Conservation (phyloP, 2,329 filamentous ascomycete species). For the Cercospora citrullina region DNA sequence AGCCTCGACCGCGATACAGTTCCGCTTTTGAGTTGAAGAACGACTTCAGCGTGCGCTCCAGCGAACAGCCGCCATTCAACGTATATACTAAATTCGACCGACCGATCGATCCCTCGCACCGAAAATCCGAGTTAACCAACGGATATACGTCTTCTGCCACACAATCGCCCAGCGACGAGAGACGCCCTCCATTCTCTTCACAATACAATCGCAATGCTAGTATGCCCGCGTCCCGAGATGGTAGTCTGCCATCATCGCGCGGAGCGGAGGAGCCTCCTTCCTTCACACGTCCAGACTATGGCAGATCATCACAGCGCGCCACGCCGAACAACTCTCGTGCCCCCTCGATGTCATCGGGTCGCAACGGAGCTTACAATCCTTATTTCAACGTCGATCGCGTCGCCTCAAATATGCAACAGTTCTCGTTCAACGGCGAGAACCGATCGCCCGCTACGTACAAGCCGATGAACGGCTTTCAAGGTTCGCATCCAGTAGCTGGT, state of each 20-base stretch:
- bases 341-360: conserved; percentile 52
- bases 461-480: conserved; percentile 17
- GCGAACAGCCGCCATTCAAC: conserved; percentile 33
- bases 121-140: conserved; percentile 31
- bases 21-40: conserved; percentile 25
- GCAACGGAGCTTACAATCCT: conserved; percentile 43
- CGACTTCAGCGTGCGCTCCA: conserved; percentile 23
- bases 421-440: conserved; percentile 23
- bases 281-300: conserved; percentile 31
- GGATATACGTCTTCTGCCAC: conserved; percentile 23
- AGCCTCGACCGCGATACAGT: conserved; percentile 28
- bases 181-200: conserved; percentile 42
- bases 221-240: conserved; percentile 53
- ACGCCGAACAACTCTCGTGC: conserved; percentile 37
- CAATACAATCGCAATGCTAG: conserved; percentile 50
- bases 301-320: conserved; percentile 23
- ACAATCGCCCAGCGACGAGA: conserved; percentile 47
- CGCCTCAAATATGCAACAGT: conserved; percentile 38
- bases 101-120: conserved; percentile 27
- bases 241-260: conserved; percentile 58
- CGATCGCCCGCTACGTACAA: conserved; percentile 24
- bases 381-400: conserved; percentile 44
- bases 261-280: conserved; percentile 47
- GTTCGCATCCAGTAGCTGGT: not conserved
- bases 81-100: conserved; percentile 41